These are phyloP conservation scores for Cercophora newfieldiana DNA, from an alignment of 495 filamentous ascomycete species.

Conservation along the genomic window DNA sequence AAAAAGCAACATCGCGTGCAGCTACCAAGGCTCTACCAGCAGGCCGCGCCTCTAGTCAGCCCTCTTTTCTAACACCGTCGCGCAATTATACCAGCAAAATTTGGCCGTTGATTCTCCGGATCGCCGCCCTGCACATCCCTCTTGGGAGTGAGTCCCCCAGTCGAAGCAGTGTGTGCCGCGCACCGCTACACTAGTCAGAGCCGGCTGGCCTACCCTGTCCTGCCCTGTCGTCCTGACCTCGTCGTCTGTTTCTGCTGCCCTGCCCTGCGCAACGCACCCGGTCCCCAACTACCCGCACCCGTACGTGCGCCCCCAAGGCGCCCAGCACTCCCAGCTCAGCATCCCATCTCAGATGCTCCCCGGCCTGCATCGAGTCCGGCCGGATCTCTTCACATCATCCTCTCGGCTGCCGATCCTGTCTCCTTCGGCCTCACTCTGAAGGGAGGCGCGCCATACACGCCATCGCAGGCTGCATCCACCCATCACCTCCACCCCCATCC, in stretches of 20 bases:
- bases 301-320: not conserved
- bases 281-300: not conserved
- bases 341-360: slow-evolving; percentile 22
- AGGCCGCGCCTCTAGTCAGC: slow-evolving; percentile 1
- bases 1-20: slow-evolving; percentile 5
- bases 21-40: not conserved
- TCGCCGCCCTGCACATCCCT: slow-evolving; percentile 25
- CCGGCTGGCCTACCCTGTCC: slow-evolving; percentile 1
- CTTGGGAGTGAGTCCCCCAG: slow-evolving; percentile 22
- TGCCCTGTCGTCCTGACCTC: not conserved
- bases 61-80: slow-evolving; percentile 16
- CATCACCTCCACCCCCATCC: slow-evolving; percentile 13
- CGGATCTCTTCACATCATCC: slow-evolving; percentile 28
- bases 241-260: not conserved
- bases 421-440: slow-evolving; percentile 14
- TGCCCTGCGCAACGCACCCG: not conserved
- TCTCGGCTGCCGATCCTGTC: slow-evolving; percentile 26
- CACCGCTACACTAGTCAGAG: slow-evolving; percentile 5
- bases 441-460: slow-evolving; percentile 16
- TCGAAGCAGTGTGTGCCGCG: not conserved
- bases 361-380: slow-evolving; percentile 20
- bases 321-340: no score
- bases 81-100: slow-evolving; percentile 35
- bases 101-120: slow-evolving; percentile 39
- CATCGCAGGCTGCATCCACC: slow-evolving; percentile 17